A percentile compares a stretch with the other conserved stretches of the same genome.
These are phyloP conservation scores for Colletotrichum sojae DNA, from an alignment of 2,329 filamentous ascomycete genomes.

Conservation along the genomic window DNA sequence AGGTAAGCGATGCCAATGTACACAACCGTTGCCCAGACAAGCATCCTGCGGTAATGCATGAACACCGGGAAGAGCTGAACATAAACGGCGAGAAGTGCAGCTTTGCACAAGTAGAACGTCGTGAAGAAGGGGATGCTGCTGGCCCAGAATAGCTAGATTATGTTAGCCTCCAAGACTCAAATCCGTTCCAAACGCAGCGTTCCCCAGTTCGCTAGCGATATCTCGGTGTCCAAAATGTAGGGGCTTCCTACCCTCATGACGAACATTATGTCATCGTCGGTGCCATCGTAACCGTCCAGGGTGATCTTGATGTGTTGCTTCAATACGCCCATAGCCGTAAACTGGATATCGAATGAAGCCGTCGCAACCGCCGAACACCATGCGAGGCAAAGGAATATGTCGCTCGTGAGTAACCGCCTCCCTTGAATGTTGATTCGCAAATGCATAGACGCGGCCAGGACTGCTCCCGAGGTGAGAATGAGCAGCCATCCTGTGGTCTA, in stretches of 20 bases:
- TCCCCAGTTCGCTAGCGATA: background rate
- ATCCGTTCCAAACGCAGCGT: background rate
- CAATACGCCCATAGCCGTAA: conserved; percentile 32
- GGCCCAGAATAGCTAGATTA: conserved; percentile 30
- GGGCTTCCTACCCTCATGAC: conserved; percentile 22
- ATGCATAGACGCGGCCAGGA: conserved; percentile 34
- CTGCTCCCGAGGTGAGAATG: conserved; percentile 34
- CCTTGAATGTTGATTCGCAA: conserved; percentile 37
- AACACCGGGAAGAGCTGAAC: conserved; percentile 34
- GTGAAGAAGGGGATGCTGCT: conserved; percentile 38
- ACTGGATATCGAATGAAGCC: conserved; percentile 38
- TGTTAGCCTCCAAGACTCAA: background rate
- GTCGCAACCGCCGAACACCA: conserved; percentile 29
- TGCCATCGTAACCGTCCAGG: conserved; percentile 27
- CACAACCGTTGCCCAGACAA: conserved; percentile 22
- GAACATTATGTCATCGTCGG: conserved; percentile 3
- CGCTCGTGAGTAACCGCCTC: conserved; percentile 23
- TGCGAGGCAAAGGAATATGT: conserved; percentile 32
- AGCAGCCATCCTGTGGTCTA: conserved; percentile 36
- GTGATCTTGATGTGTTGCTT: conserved; percentile 33
- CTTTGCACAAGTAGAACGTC: conserved; percentile 36
- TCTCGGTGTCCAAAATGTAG: background rate
- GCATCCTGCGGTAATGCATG: conserved; percentile 33
- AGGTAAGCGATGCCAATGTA: conserved; percentile 31
- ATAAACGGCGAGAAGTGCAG: conserved; percentile 35